Base-by-base conservation (phyloP, 1,139 yeast genomes). In the Petasospora rhodanensis region DNA sequence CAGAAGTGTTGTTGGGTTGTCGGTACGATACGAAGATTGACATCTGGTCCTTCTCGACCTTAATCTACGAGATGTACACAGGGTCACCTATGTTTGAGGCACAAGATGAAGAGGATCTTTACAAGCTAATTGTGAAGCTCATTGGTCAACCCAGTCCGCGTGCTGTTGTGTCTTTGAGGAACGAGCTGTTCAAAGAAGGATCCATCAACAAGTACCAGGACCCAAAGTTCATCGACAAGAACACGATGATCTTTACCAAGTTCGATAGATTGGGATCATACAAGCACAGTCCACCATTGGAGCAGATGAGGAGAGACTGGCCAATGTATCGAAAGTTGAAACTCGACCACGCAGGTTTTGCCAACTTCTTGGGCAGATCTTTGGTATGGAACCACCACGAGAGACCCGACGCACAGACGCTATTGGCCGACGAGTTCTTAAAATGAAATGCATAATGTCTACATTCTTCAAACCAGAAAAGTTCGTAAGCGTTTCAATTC, bases 1-100 rank as follows among this genome's bases (percentile, higher is more conserved):
- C 96, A 0, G 96, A 86, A 54, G 87, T 86, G 4, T 64, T 83
- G 24, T 51, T 85, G n/a, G 96, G 95, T 2, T 78, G 86, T 38
- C 68, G 75, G 20, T 86, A 86, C 55, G 68, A 74, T 36, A 65
- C 70, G 18, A 73, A 73, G 46, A 82, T 84, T 35, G 95, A 84
- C 54, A 71, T 83, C 42, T 84, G 95, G 95, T 80, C 91, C 5
- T 59, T 80, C 41, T 91, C 83, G 0, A 73, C 89, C 37, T 73
- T 84, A 25, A 56, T 80, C 13, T 73, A 77, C 2, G 95, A 84
- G 52, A 54, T 83, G 30, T 69, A 66, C 34, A 68, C 76, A 0
- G 95, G 94, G 0, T 53, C 57, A 21, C 91, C 94, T 0, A 51
- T 84, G 18, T 72, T 84, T 40, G 80, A 83, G 24, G 89, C 87